Percentiles rank a stretch among this genome's conserved stretches.
Evolutionary conservation across 2,329 filamentous ascomycete genomes (phyloP).

Genomic region (Alternaria solani): DNA sequence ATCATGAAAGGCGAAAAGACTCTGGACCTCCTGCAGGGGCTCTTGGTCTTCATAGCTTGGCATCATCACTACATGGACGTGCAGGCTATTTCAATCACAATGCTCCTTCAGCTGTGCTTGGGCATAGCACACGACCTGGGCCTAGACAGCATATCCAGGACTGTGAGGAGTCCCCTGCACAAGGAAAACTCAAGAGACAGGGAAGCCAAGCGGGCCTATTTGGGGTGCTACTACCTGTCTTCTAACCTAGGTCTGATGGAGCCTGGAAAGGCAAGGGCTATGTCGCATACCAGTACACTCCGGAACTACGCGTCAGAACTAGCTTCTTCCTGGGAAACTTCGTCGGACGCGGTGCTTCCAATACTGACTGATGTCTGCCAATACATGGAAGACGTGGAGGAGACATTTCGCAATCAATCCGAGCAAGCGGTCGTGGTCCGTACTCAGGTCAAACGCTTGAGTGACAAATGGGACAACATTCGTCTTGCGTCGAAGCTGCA

Average conservation of each 20-base stretch:
- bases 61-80: conserved; percentile 50
- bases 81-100: conserved; percentile 44
- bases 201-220: conserved; percentile 46
- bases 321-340: conserved; percentile 40
- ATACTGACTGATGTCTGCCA: conserved; percentile 44
- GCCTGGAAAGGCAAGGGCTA: conserved; percentile 29
- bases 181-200: conserved; percentile 34
- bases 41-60: conserved; percentile 49
- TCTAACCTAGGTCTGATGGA: conserved; percentile 41
- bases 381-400: conserved; percentile 48
- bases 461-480: conserved; percentile 46
- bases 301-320: conserved; percentile 45
- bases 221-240: conserved; percentile 48
- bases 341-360: conserved; percentile 41
- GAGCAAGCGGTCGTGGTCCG: conserved; percentile 42
- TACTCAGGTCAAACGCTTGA: conserved; percentile 44
- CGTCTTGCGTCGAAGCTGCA: conserved; percentile 38
- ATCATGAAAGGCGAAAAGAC: conserved; percentile 49
- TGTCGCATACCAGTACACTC: conserved; percentile 39
- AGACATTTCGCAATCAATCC: conserved; percentile 40
- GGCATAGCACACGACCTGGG: conserved; percentile 44
- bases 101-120: conserved; percentile 46
- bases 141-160: conserved; percentile 37
- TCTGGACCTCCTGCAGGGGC: conserved; percentile 43
- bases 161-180: conserved; percentile 27